Conservation (phyloP, 805 yeast genomes). For the Danielozyma ontarioensis region DNA sequence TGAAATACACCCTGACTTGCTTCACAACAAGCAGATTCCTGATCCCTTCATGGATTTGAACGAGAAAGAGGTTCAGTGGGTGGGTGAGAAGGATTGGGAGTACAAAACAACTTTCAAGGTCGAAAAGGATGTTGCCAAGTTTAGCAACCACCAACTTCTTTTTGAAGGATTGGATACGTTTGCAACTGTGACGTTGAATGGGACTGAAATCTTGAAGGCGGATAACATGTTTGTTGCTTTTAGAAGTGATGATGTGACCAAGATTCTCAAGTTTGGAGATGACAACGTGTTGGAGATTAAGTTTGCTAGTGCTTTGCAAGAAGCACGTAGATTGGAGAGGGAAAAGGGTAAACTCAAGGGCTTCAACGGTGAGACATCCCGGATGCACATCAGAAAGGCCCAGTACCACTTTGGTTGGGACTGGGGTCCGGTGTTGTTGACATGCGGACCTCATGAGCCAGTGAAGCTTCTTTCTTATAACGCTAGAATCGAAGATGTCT, state of each 20-base stretch:
- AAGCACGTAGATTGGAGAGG: slow-evolving; percentile 28
- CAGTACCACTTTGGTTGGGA: slow-evolving; percentile 57
- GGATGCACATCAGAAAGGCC: slow-evolving; percentile 45
- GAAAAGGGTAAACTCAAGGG: slow-evolving; percentile 17
- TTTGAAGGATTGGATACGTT: slow-evolving; percentile 44
- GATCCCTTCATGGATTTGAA: slow-evolving; percentile 43
- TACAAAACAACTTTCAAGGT: slow-evolving; percentile 23
- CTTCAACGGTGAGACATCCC: slow-evolving; percentile 40
- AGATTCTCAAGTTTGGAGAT: slow-evolving; percentile 7
- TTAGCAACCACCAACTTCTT: slow-evolving; percentile 21
- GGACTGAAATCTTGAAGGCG: slow-evolving; percentile 23
- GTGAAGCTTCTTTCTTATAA: slow-evolving; percentile 20
- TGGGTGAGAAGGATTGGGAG: slow-evolving; percentile 47
- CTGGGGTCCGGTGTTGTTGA: slow-evolving; percentile 46
- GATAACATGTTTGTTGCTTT: slow-evolving; percentile 39
- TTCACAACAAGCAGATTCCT: slow-evolving; percentile 31
- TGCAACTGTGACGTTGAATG: slow-evolving; percentile 39
- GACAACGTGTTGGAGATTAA: slow-evolving; percentile 27
- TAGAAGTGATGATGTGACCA: slow-evolving; percentile 13
- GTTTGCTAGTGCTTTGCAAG: slow-evolving; percentile 34
- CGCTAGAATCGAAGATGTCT: slow-evolving; percentile 12
- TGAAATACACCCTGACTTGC: slow-evolving; percentile 39
- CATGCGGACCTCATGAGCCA: slow-evolving; percentile 42
- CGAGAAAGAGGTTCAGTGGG: slow-evolving; percentile 45
- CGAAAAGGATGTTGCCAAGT: slow-evolving; percentile 1